Conservation (phyloP, 1,284 basidiomycete species). For the Cryptococcus jaspeensis region DNA sequence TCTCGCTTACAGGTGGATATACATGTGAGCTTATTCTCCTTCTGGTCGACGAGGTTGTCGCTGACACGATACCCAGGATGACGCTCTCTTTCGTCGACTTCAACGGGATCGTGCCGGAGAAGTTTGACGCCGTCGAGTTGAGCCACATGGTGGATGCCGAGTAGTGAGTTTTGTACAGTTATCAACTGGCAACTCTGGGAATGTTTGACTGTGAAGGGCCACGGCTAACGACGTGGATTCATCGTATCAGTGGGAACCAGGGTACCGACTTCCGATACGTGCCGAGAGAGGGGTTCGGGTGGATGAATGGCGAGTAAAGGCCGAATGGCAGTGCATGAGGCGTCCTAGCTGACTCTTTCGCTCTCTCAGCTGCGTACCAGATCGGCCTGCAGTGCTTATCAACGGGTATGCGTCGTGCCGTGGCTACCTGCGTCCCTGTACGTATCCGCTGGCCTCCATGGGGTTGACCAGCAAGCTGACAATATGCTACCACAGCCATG, state of each 20-base stretch:
- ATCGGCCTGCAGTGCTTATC: constrained; percentile 93
- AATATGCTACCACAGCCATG: constrained; percentile 27
- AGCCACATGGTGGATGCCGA: constrained; percentile 96
- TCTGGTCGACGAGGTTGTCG: constrained; percentile 1
- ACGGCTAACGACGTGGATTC: too few species aligned
- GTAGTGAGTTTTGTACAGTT: constrained; percentile 63
- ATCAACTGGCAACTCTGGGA: too few species aligned
- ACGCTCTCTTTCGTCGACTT: constrained; percentile 70
- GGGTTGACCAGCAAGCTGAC: background rate
- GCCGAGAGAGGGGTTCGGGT: constrained; percentile 94
- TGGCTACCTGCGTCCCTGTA: constrained; percentile 68
- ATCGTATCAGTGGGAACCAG: constrained; percentile 87
- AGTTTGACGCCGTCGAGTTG: constrained; percentile 95
- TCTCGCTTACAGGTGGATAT: constrained; percentile 91
- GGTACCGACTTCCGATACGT: constrained; percentile 96
- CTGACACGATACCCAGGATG: constrained; percentile 29
- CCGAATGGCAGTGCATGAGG: too few species aligned
- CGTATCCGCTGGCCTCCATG: too few species aligned
- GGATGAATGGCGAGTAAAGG: constrained; percentile 73
- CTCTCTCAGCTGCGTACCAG: constrained; percentile 75
- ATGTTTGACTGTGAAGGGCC: too few species aligned
- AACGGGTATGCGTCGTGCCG: constrained; percentile 87
- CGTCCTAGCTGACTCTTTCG: constrained; percentile 3
- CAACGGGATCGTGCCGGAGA: constrained; percentile 96
- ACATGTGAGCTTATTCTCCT: constrained; percentile 63